These are phyloP conservation scores for Rhamnella rubrinervis DNA, from an alignment of 331 rosid species.

Conservation along the genomic window DNA sequence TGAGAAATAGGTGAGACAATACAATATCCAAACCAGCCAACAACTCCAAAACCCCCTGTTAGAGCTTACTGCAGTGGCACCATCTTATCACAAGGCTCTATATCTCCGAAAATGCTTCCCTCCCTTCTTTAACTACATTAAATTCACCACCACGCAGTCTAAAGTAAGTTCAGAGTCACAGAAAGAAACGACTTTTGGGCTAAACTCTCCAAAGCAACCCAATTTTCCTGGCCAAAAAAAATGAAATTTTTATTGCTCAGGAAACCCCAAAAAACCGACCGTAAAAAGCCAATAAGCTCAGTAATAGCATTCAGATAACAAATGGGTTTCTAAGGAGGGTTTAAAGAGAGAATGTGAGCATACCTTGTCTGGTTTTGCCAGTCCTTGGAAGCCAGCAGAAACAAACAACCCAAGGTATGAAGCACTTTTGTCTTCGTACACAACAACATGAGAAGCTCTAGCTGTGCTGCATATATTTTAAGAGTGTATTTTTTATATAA, in stretches of 20 bases:
- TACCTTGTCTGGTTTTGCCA: constrained; percentile 44
- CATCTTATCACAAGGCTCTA: constrained; percentile 30
- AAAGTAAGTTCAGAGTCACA: neutral
- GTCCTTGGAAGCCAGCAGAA: constrained; percentile 40
- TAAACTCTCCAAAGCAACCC: neutral
- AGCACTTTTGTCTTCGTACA: constrained; percentile 40
- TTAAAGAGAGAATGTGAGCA: constrained; percentile 47
- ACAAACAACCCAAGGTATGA: constrained; percentile 36
- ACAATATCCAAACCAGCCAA: constrained; percentile 19
- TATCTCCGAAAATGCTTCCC: constrained; percentile 28
- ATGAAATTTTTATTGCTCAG: neutral
- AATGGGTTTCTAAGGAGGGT: constrained; percentile 22
- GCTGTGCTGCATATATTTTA: constrained; percentile 24
- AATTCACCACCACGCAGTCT: constrained; percentile 8
- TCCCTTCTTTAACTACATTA: constrained; percentile 32
- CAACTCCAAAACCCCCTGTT: constrained; percentile 22
- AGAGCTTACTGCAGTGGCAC: constrained; percentile 33
- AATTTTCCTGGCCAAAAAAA: neutral
- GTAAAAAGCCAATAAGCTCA: neutral
- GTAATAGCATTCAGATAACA: constrained; percentile 13
- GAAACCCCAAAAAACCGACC: constrained; percentile 7
- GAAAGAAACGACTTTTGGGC: neutral
- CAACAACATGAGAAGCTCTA: constrained; percentile 32
- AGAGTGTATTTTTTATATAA: neutral
- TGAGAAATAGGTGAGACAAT: constrained; percentile 9